phyloP scores from a whole-genome alignment of 1,284 basidiomycete species.

The Mycena citricolor region DNA sequence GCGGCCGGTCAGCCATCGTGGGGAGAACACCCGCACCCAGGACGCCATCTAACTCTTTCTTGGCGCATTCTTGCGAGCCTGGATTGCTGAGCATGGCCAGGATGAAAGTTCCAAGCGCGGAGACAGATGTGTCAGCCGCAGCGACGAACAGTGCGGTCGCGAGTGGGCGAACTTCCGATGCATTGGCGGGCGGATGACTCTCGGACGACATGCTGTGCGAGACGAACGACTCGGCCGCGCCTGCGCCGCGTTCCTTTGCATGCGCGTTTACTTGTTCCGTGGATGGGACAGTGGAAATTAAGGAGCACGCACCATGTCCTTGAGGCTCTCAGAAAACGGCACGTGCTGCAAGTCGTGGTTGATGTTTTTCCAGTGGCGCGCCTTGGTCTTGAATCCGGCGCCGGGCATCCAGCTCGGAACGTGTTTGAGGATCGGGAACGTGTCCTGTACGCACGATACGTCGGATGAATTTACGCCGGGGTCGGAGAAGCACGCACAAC shows the following conservation, averaged over 20 bases:
- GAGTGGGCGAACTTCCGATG: too few species aligned
- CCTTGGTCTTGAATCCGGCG: constrained; percentile 30
- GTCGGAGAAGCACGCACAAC: constrained; percentile 27
- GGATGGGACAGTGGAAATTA: constrained; percentile 22
- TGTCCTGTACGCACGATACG: too few species aligned
- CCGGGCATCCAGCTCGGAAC: constrained; percentile 34
- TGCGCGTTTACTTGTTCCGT: constrained; percentile 29
- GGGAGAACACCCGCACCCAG: constrained; percentile 43
- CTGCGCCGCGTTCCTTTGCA: too few species aligned
- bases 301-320: constrained; percentile 22
- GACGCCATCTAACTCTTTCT: constrained; percentile 44
- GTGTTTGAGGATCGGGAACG: constrained; percentile 21
- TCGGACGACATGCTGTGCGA: constrained; percentile 26
- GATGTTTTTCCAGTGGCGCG: constrained; percentile 6
- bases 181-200: too few species aligned
- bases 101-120: constrained; percentile 36
- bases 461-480: constrained; percentile 10
- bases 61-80: constrained; percentile 41
- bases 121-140: constrained; percentile 24
- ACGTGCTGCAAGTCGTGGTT: constrained; percentile 26
- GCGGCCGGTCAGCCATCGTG: constrained; percentile 38
- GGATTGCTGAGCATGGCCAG: constrained; percentile 40
- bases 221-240: too few species aligned
- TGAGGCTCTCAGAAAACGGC: constrained; percentile 25
- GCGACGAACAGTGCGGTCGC: constrained; percentile 1